Base-by-base conservation (phyloP, 805 yeast genomes). In the Lachancea mirantina region DNA sequence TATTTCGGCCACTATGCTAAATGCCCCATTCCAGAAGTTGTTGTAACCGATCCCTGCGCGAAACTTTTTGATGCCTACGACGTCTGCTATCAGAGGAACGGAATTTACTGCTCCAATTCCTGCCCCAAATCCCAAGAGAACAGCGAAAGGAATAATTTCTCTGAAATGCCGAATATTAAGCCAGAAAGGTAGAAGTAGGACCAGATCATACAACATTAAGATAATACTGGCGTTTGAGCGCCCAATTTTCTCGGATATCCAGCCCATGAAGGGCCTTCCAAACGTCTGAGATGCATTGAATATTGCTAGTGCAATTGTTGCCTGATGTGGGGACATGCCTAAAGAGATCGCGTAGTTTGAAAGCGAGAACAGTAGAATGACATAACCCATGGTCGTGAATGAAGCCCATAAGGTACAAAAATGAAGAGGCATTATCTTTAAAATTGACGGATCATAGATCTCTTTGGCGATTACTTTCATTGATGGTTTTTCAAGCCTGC, bases 261-360 rank as follows among this genome's bases (percentile, higher is more conserved):
- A 42, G 1, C 77, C 78, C 49, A 70, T 61, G 9, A 47, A 10
- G 2, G 76, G 74, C 45, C 78, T 59, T 4, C 76, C 77, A 9
- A 70, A 41, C 4, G 61, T 55, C 44, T 72, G 77, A 0, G 65
- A 59, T 5, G 64, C 61, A 39, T 68, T 70, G 35, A 70, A 50
- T 5, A 67, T 55, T 0, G 73, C 73, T 3, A 69, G 63, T 19
- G 66, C 45, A 15, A 57, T 55, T 6, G 75, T 61, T 13, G 72
- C 74, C 30, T 70, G 64, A 14, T 52, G 49, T 8, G 59, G 34
- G 0, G 67, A 39, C 31, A 64, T 46, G 0, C 85, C 85, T 19
- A 68, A 48, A 15, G 68, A 59, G 7, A 57, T 57, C 1, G 71
- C 68, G 43, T 61, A 72, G 23, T 70, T 60, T 5, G 74, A 55